Conservation (phyloP, 176 grass and related monocot genomes). For the barley (Hordeum vulgare) region MorexV3_pseudomolecules_assembly NC_058520.1:487046266-487046765, state of each 20-base stretch:
- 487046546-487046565: constrained; percentile 94
- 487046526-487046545: constrained; percentile 99
- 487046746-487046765: not conserved
- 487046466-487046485: constrained; percentile 95
- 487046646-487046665: constrained; percentile 51
- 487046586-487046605: constrained; percentile 88
- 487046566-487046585: constrained; percentile 90
- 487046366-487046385: constrained; percentile 97
- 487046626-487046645: constrained; percentile 97
- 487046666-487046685: constrained; percentile 33
- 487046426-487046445: constrained; percentile 80
- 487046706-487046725: constrained; percentile 3
- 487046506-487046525: constrained; percentile 95
- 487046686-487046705: constrained; percentile 61
- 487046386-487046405: constrained; percentile 88
- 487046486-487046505: constrained; percentile 98
- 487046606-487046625: constrained; percentile 87
- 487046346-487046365: constrained; percentile 75
- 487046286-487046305: constrained; percentile 88
- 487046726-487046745: not conserved
- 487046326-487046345: constrained; percentile 70
- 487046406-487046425: constrained; percentile 83
- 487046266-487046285: constrained; percentile 96
- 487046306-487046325: constrained; percentile 96
- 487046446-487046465: constrained; percentile 88